Conservation (phyloP, 129 eudicot genomes). For the Deinandra increscens region DNA sequence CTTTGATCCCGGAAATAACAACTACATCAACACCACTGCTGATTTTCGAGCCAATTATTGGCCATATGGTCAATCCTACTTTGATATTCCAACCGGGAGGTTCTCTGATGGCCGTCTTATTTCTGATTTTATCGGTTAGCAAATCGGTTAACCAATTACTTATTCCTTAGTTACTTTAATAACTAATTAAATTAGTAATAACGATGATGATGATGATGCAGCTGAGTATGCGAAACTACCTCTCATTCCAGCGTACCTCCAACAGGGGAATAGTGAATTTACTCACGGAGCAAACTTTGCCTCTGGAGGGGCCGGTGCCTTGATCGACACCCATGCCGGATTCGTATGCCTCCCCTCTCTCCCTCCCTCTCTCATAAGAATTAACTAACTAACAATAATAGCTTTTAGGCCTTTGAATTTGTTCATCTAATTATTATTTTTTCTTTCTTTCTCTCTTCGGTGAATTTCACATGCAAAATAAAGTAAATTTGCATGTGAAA, state of each 20-base stretch:
- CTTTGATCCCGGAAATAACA: conserved; percentile 53
- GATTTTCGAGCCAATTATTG: conserved; percentile 41
- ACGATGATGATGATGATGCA: conserved; percentile 20
- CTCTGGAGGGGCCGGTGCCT: conserved; percentile 63
- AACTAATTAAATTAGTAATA: too few relatives aligned
- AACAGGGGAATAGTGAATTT: conserved; percentile 23
- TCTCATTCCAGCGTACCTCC: conserved; percentile 44
- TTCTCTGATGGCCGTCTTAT: too few relatives aligned
- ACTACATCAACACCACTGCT: conserved; percentile 47
- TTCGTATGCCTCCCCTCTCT: conserved; percentile 28
- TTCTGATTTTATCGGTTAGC: conserved; percentile 56
- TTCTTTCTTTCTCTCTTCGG: too few relatives aligned
- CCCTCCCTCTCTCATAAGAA: too few relatives aligned
- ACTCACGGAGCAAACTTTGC: conserved; percentile 59
- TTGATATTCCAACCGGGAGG: conserved; percentile 46
- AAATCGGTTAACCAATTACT: too few relatives aligned
- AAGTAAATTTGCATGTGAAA: too few relatives aligned
- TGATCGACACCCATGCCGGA: conserved; percentile 46
- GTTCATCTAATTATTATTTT: too few relatives aligned
- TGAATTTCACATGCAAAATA: too few relatives aligned
- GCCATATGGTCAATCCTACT: conserved; percentile 52
- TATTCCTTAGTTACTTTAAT: too few relatives aligned
- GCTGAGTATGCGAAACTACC: conserved; percentile 58
- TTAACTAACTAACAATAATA: too few relatives aligned
- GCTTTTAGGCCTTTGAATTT: too few relatives aligned